These are phyloP conservation scores for Colletotrichum limetticola DNA, from an alignment of 2,329 filamentous ascomycete species.

Conservation along the genomic window DNA sequence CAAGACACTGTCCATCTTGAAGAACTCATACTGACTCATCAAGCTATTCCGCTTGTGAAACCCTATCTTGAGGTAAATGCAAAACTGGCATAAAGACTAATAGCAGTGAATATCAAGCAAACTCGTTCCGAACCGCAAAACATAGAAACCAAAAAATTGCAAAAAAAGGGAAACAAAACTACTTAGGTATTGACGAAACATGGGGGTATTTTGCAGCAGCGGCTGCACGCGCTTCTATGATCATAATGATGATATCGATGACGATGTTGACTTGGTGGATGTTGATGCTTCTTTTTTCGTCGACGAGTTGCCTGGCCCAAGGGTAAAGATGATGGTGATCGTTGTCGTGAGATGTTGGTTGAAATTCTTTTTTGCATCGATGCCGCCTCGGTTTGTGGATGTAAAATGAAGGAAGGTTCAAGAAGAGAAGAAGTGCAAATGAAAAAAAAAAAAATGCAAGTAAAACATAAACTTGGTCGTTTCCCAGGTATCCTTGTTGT, in stretches of 20 bases:
- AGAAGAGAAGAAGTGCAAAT: background rate
- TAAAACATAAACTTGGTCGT: background rate
- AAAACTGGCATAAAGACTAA: background rate
- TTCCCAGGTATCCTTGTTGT: background rate
- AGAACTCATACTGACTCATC: background rate
- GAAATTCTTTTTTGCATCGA: background rate
- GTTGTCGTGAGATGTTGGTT: background rate
- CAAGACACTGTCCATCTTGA: background rate
- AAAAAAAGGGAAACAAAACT: no score
- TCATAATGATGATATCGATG: background rate
- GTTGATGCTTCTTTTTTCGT: background rate
- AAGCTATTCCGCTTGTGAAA: background rate
- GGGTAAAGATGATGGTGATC: no score
- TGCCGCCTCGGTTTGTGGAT: background rate
- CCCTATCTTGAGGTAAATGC: background rate
- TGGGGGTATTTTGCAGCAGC: constrained; percentile 11
- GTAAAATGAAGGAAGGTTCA: background rate
- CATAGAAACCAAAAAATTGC: fast-evolving
- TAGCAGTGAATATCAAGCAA: background rate
- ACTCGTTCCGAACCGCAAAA: background rate
- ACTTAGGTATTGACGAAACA: background rate
- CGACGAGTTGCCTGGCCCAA: background rate
- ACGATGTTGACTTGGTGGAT: background rate
- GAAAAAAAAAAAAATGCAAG: background rate
- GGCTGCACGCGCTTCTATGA: constrained; percentile 27